phyloP scores from a whole-genome alignment of 2,329 filamentous ascomycete species.

The Aureobasidium sp. region DNA sequence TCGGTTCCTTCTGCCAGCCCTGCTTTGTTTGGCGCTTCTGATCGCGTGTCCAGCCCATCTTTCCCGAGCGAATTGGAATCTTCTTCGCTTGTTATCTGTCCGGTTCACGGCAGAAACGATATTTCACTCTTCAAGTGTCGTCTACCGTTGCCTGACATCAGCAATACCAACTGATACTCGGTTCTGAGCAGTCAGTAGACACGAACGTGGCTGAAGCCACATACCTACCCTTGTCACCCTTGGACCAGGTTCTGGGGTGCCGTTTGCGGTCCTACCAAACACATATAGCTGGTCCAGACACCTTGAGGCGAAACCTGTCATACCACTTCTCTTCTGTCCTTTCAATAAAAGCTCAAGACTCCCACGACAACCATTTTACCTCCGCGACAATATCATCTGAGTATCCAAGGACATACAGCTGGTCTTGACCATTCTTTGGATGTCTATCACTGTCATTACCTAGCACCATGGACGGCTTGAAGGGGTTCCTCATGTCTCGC shows the following conservation, averaged over 20 bases:
- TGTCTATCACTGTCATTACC: not conserved
- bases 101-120: not conserved
- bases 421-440: not conserved
- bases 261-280: not conserved
- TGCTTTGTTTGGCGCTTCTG: not conserved
- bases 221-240: not conserved
- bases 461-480: not conserved
- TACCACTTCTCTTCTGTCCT: not conserved
- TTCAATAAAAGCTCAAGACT: not conserved
- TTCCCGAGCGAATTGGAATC: not conserved
- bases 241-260: not conserved
- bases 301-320: not conserved
- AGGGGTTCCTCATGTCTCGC: not conserved
- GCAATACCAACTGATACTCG: not conserved
- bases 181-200: not conserved
- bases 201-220: constrained; percentile 2
- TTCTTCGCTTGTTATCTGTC: not conserved
- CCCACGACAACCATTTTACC: not conserved
- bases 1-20: not conserved
- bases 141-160: not conserved
- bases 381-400: not conserved
- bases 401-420: not conserved
- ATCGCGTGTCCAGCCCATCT: not conserved
- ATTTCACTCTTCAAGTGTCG: not conserved
- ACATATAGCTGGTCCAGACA: not conserved